A percentile compares a stretch with the other conserved stretches of the same genome.
These are phyloP conservation scores for Yamadazyma friedrichii DNA, from an alignment of 1,139 yeast species.

Conservation along the genomic window DNA sequence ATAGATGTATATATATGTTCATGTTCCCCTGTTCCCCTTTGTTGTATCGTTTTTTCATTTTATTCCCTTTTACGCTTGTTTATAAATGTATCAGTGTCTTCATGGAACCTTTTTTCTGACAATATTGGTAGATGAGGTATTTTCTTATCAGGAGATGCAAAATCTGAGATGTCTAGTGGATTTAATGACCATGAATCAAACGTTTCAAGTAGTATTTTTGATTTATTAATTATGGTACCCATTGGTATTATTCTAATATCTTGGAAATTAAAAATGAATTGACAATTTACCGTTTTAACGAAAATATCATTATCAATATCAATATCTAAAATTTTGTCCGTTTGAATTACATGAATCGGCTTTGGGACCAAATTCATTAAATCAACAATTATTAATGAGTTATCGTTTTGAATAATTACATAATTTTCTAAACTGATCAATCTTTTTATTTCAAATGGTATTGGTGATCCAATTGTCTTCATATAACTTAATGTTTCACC, in stretches of 20 bases:
- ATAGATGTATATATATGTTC: conserved; percentile 1
- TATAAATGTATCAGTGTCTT: conserved; percentile 16
- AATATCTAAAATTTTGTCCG: conserved; percentile 8
- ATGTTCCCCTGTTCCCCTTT: neutral
- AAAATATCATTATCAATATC: neutral
- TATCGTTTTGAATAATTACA: conserved; percentile 13
- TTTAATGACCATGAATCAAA: neutral
- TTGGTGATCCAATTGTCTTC: conserved; percentile 1
- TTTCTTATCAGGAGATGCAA: too few relatives aligned
- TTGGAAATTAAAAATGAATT: conserved; percentile 5
- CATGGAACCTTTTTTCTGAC: conserved; percentile 4
- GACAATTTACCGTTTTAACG: conserved; percentile 9
- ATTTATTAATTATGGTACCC: neutral
- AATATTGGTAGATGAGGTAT: too few relatives aligned
- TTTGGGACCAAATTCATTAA: conserved; percentile 8
- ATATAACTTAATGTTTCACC: conserved; percentile 11
- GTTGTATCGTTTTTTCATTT: neutral
- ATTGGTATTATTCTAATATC: neutral
- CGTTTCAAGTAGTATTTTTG: conserved; percentile 1
- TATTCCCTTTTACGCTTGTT: conserved; percentile 10
- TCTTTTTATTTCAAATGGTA: conserved; percentile 1
- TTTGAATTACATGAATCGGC: conserved; percentile 12
- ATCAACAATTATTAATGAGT: conserved; percentile 12
- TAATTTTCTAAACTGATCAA: neutral
- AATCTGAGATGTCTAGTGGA: too few relatives aligned